Evolutionary conservation across 106 monocot genomes (phyloP), one percentile per base, ranked within the genome.

Genomic region (Acorus calamus): DNA sequence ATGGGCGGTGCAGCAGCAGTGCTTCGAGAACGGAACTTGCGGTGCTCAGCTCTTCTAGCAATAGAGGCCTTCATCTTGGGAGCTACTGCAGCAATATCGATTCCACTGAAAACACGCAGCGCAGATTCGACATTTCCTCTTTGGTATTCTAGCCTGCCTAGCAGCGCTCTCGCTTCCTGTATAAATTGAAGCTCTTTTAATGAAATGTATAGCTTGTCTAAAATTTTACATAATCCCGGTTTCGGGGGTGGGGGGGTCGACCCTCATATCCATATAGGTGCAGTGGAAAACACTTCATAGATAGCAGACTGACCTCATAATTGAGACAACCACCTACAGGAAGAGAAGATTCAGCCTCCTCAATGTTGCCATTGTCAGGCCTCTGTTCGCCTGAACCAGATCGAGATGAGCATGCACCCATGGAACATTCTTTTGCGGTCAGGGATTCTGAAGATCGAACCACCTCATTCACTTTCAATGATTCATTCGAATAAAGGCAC

Each of bases 401-500:
- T 14, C 44, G 70, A 47, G 83, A 77, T 57, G 83, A 78, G 28
- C 52, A 49, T 4, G 14, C 53, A 8, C 66, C 60, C 2, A 14
- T 43, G 3, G 71, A 73, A 54, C 11, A 57, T 7, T 72, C 71
- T 51, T 45, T 67, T 8, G 66, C 50, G 14, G 71, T 57, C 49
- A 41, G 53, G 45, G 74, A 74, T 11, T 65, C 68, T 2, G 80
- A 60, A 14, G 76, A 73, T 3, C 11, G 77, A 62, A 68, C 47
- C 62, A 77, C 75, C 41, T 74, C 69, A 49, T 71, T 71, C 48
- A 49, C 69, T 58, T 68, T 85, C 42, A 84, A 60, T 62, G 69
- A 74, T 52, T 80, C 77, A 13, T 73, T 76, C 44, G 82, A 78
- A 73, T 76, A 71, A 59, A 88, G 68, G 69, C 88, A 88, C 67